A percentile compares a stretch with the other conserved stretches of the same genome.
Evolutionary conservation across 306 rosid species (phyloP).

Genomic region (Psophocarpus tetragonolobus): DNA sequence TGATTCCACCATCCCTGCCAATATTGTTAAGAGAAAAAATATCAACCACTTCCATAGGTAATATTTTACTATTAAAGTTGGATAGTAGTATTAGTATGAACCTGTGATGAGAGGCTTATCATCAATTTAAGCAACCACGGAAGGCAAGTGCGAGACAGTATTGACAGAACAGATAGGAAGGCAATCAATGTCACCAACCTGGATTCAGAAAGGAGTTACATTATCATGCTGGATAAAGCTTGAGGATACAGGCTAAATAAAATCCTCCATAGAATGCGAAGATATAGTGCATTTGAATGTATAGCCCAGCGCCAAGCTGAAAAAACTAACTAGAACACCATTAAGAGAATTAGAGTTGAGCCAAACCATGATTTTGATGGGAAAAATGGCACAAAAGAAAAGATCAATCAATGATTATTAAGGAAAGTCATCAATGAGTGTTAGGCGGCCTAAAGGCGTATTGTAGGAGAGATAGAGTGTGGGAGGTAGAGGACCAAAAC

Average conservation of each 20-base stretch:
- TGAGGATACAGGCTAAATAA: not conserved
- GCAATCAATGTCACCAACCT: conserved; percentile 84
- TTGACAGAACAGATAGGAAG: conserved; percentile 76
- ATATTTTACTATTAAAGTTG: conserved; percentile 22
- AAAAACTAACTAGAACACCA: not conserved
- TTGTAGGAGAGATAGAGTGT: not conserved
- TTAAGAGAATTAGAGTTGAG: conserved; percentile 11
- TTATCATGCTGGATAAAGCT: conserved; percentile 18
- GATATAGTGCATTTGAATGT: conserved; percentile 18
- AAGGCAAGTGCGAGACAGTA: conserved; percentile 82
- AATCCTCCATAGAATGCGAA: conserved; percentile 12
- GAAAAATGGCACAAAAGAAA: not conserved
- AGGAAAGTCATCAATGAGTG: not conserved
- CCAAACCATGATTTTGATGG: not conserved
- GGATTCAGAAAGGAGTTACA: conserved; percentile 35
- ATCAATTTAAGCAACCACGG: conserved; percentile 93
- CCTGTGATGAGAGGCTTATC: conserved; percentile 97
- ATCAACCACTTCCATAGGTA: conserved; percentile 28
- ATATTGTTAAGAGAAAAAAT: conserved; percentile 1
- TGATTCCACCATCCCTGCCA: conserved; percentile 19
- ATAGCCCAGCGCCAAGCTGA: conserved; percentile 10
- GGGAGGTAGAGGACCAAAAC: not conserved
- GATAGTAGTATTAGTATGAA: conserved; percentile 28
- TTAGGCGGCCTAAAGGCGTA: not conserved
- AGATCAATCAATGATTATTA: conserved; percentile 7